Conservation (phyloP, 164 flowering plant genomes). For the Hamamelis virginiana region DNA sequence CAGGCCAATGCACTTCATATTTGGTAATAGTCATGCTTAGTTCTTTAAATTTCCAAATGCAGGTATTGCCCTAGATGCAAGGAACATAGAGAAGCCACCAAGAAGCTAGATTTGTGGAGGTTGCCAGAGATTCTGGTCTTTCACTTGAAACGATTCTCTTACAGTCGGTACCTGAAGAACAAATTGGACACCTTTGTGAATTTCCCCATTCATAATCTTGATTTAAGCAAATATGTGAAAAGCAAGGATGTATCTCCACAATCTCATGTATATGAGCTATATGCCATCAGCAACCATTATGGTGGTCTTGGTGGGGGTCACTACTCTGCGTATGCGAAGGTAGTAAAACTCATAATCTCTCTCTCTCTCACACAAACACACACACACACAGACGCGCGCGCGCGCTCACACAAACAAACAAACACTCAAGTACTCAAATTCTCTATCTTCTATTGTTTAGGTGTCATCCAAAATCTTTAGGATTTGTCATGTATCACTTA, state of each 20-base stretch:
- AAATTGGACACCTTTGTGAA: slow-evolving; percentile 87
- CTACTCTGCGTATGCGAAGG: slow-evolving; percentile 94
- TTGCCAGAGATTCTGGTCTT: slow-evolving; percentile 90
- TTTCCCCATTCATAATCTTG: slow-evolving; percentile 80
- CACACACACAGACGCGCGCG: too few species aligned
- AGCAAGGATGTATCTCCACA: slow-evolving; percentile 37
- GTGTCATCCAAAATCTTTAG: background rate
- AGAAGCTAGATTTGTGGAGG: slow-evolving; percentile 95
- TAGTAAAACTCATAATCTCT: slow-evolving; percentile 16
- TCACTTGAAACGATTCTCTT: slow-evolving; percentile 92
- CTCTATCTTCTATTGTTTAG: background rate
- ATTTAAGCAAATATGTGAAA: slow-evolving; percentile 75
- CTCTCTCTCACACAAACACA: background rate
- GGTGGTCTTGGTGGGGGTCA: slow-evolving; percentile 99
- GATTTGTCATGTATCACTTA: too few species aligned
- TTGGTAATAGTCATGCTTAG: background rate
- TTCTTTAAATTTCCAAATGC: slow-evolving; percentile 18
- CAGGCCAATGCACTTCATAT: background rate
- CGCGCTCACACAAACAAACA: too few species aligned
- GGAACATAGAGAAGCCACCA: slow-evolving; percentile 88
- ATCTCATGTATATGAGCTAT: slow-evolving; percentile 70
- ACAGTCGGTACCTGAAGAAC: slow-evolving; percentile 78
- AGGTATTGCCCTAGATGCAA: slow-evolving; percentile 98
- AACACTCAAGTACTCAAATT: too few species aligned
- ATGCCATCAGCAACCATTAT: slow-evolving; percentile 95